Base-by-base conservation (phyloP, 108 stramenopile genomes). In the Cyclotella baltica region DNA sequence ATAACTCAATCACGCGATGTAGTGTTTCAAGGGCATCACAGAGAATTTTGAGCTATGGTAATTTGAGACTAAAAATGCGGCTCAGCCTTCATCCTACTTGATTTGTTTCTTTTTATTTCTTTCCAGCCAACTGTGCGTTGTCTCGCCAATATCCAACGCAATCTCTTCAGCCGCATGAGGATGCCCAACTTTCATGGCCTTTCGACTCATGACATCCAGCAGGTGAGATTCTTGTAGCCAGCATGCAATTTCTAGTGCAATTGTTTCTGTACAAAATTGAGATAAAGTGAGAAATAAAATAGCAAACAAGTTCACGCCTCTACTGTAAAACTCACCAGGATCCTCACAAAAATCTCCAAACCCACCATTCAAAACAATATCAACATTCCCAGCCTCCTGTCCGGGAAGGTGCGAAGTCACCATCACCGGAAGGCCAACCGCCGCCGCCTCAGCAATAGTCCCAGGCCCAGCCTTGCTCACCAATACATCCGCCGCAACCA, bases 381-480 rank as follows among this genome's bases (percentile, higher is more conserved):
- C 94, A 28, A 95, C 91, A 71, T 95, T 95, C 0, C 94, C 94
- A 19, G 90, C 94, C 80, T 95, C 94, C 80, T 95, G 94, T 0
- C 94, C 94, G 2, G 94, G 94, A 30, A 95, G 63, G 76, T 86
- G 95, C 63, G 88, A 88, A 67, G 96, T 96, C 35, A 98, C 86
- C 92, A 98, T 91, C 23, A 97, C 63, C 3, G 98, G 98, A 4
- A 98, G 67, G 2, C 97, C 96, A 25, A 97, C 77, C 16, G 93
- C 78, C 4, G 94, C 95, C 22, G 98, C 97, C 81, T 98, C 98
- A 18, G 98, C 98, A 50, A 98, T 98, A 9, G 97, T 98, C 25
- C 98, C 98, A n/a, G 98, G 98, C 10, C 97, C 98, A 10, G 98
- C 98, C 68, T 98, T 98, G 38, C 92, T 93, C 3, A 98, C 87